Evolutionary conservation across 345 rosid genomes (phyloP).

Genomic region (Brassica juncea): DNA sequence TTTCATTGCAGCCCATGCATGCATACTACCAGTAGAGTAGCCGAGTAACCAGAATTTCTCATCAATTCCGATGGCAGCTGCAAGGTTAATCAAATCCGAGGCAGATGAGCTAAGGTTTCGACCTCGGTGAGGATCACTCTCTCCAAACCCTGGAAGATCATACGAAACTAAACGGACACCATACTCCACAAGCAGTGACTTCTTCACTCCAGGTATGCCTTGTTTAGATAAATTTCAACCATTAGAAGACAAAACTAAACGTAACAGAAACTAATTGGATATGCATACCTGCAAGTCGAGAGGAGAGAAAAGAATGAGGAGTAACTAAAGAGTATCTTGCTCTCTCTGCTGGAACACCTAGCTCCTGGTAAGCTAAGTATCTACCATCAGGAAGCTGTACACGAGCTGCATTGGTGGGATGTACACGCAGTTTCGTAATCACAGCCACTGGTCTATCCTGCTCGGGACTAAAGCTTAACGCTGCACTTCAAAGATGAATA

Average conservation of each 20-base stretch:
- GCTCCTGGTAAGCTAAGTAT: conserved; percentile 68
- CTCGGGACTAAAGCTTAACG: conserved; percentile 51
- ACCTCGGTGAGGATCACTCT: conserved; percentile 82
- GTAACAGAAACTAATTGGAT: not conserved
- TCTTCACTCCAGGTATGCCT: conserved; percentile 84
- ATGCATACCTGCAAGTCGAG: conserved; percentile 87
- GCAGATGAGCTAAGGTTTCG: conserved; percentile 88
- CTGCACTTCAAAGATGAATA: conserved; percentile 48
- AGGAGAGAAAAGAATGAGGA: conserved; percentile 84
- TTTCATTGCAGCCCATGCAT: conserved; percentile 89
- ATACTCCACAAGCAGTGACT: conserved; percentile 72
- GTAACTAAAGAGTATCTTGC: conserved; percentile 69
- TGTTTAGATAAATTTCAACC: conserved; percentile 3
- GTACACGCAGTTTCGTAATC: conserved; percentile 51
- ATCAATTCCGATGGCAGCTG: conserved; percentile 58
- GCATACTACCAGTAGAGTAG: conserved; percentile 82
- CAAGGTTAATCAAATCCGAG: conserved; percentile 64
- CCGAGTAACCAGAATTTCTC: conserved; percentile 86
- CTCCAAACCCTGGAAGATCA: conserved; percentile 98
- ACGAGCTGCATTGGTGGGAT: conserved; percentile 66
- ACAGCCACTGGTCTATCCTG: conserved; percentile 39
- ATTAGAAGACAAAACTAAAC: conserved; percentile 5
- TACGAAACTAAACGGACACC: conserved; percentile 81
- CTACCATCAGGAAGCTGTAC: conserved; percentile 89
- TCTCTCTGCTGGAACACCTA: conserved; percentile 70